Percentiles rank a stretch among this genome's conserved stretches.
phyloP scores from a whole-genome alignment of 2,329 filamentous ascomycete species.

The Alternaria hordeiaustralica region DNA sequence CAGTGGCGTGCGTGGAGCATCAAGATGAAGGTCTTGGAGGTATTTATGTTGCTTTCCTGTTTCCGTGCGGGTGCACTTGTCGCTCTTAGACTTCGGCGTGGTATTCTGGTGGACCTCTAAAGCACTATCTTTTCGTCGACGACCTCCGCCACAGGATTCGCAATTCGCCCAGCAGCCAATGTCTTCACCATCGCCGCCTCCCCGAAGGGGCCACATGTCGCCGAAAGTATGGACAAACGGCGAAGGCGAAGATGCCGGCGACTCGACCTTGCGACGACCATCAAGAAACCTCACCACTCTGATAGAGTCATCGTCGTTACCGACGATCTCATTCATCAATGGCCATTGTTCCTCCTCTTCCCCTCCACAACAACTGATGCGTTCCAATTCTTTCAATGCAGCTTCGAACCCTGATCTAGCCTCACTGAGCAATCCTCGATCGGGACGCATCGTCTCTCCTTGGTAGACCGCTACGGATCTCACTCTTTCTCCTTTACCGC shows the following conservation, averaged over 20 bases:
- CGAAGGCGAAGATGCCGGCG: background rate
- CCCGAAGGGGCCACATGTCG: background rate
- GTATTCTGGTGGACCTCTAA: background rate
- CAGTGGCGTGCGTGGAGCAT: background rate
- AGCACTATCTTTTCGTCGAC: constrained; percentile 3
- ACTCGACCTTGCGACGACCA: background rate
- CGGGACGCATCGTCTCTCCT: background rate
- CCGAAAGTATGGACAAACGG: background rate
- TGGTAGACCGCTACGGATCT: background rate
- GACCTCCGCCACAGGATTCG: background rate
- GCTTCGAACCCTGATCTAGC: constrained; percentile 1
- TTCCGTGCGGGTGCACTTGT: background rate
- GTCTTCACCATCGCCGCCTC: background rate
- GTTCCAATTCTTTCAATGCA: constrained; percentile 1
- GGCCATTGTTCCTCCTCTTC: background rate
- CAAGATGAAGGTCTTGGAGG: background rate
- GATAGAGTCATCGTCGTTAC: background rate
- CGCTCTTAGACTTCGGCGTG: background rate
- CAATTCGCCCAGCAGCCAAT: background rate
- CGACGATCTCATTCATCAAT: background rate
- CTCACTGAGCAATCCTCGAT: background rate
- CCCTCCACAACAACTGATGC: background rate
- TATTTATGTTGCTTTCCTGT: background rate
- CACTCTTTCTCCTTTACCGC: background rate
- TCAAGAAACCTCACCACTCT: background rate